These are phyloP conservation scores for Zygotorulaspora florentina DNA, from an alignment of 805 yeast species.

Conservation along the genomic window DNA sequence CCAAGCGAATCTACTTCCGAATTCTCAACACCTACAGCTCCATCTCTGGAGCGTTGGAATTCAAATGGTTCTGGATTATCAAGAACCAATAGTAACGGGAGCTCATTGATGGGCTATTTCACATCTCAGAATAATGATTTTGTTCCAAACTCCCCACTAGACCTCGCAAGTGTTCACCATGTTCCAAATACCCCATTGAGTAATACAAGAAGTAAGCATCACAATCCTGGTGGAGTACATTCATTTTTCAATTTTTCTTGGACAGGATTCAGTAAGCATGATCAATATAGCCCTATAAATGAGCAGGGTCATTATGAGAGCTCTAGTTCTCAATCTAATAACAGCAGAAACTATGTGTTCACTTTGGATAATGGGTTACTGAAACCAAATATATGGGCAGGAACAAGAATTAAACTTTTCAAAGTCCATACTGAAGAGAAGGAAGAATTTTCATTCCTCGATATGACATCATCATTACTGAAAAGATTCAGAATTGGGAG, in stretches of 20 bases:
- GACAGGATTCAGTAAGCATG: constrained; percentile 31
- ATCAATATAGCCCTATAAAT: constrained; percentile 16
- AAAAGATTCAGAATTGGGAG: constrained; percentile 37
- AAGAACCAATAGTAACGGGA: constrained; percentile 29
- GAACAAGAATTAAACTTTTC: constrained; percentile 49
- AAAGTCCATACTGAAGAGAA: constrained; percentile 40
- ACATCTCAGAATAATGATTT: constrained; percentile 11
- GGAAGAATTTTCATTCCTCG: constrained; percentile 40
- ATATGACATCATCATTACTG: constrained; percentile 38
- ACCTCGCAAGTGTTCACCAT: constrained; percentile 5
- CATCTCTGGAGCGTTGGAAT: constrained; percentile 29
- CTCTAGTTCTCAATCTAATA: constrained; percentile 2
- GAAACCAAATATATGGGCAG: constrained; percentile 49
- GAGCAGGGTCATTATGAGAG: constrained; percentile 16
- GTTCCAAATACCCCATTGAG: constrained; percentile 4
- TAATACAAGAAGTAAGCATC: constrained; percentile 6
- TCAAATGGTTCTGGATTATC: constrained; percentile 28
- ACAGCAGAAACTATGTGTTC: constrained; percentile 15
- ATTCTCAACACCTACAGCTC: constrained; percentile 12
- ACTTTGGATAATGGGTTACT: constrained; percentile 32
- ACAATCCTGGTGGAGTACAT: constrained; percentile 27
- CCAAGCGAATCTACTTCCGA: constrained; percentile 10
- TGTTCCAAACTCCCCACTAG: constrained; percentile 11
- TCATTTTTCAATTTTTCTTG: constrained; percentile 41
- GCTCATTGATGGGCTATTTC: constrained; percentile 21